Percentiles rank a stretch among this genome's conserved stretches.
Evolutionary conservation across 345 rosid genomes (phyloP).

Genomic region (Trapa incisa): DNA sequence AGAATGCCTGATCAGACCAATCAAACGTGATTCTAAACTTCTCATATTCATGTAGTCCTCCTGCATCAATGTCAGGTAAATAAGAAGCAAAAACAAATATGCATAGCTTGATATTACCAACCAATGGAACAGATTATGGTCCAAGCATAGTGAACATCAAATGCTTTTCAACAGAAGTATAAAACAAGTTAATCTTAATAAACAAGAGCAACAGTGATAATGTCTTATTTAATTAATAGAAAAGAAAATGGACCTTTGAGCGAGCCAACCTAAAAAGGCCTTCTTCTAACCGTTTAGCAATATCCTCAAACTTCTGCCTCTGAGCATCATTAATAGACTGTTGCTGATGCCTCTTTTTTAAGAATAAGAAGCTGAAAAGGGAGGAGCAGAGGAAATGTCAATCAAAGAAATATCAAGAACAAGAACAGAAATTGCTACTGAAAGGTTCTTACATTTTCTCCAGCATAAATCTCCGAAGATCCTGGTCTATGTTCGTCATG

Average conservation of each 20-base stretch:
- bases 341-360: conserved; percentile 34
- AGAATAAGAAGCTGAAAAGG: conserved; percentile 29
- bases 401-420: background rate
- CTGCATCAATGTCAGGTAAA: conserved; percentile 22
- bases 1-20: conserved; percentile 28
- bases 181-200: background rate
- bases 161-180: background rate
- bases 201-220: background rate
- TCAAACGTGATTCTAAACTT: conserved; percentile 63
- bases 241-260: conserved; percentile 39
- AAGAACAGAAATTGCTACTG: background rate
- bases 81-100: background rate
- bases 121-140: background rate
- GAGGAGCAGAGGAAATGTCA: background rate
- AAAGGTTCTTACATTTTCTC: conserved; percentile 41
- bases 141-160: too few relatives aligned
- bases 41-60: conserved; percentile 62
- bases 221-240: background rate
- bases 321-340: conserved; percentile 31
- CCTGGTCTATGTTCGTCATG: conserved; percentile 30
- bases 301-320: conserved; percentile 34
- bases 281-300: conserved; percentile 79
- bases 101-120: background rate
- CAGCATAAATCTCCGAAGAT: conserved; percentile 34
- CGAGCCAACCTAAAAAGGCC: conserved; percentile 56